Percentiles rank a stretch among this genome's conserved stretches.
Evolutionary conservation across 208 protist genomes (phyloP).

Genomic region (Wallacemonas sp.): DNA sequence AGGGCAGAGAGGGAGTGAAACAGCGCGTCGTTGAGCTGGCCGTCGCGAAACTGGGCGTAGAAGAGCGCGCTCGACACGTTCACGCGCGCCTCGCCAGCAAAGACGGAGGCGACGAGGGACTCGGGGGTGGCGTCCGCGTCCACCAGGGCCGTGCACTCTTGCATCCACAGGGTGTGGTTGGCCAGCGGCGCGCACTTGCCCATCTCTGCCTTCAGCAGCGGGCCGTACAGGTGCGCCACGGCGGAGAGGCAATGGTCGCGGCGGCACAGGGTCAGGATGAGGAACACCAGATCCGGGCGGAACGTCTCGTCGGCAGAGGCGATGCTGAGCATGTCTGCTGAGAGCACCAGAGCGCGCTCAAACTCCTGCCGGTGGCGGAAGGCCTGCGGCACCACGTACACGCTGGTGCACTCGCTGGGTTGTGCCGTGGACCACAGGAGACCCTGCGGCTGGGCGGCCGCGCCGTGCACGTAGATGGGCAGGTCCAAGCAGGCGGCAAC

Average conservation of each 20-base stretch:
- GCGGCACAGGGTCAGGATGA: constrained; percentile 41
- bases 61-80: constrained; percentile 15
- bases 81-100: not conserved
- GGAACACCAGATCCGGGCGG: constrained; percentile 41
- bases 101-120: not conserved
- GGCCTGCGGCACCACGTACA: constrained; percentile 37
- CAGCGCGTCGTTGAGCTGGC: not conserved
- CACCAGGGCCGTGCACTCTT: constrained; percentile 26
- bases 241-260: constrained; percentile 38
- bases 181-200: constrained; percentile 31
- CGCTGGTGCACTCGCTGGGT: constrained; percentile 7
- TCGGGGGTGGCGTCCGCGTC: not conserved
- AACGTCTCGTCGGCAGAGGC: constrained; percentile 34
- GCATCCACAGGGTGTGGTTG: constrained; percentile 43
- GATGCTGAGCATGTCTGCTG: constrained; percentile 69
- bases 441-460: constrained; percentile 19
- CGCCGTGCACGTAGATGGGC: constrained; percentile 35
- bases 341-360: constrained; percentile 59
- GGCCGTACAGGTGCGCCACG: constrained; percentile 58
- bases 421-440: constrained; percentile 30
- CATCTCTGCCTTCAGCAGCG: constrained; percentile 33
- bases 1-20: constrained; percentile 8
- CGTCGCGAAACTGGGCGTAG: constrained; percentile 11
- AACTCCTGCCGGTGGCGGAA: constrained; percentile 47
- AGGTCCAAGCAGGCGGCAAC: constrained; percentile 76